Evolutionary conservation across 2,329 filamentous ascomycete species (phyloP), one percentile per base, ranked within the genome.

Genomic region (Penicillium nordicum): DNA sequence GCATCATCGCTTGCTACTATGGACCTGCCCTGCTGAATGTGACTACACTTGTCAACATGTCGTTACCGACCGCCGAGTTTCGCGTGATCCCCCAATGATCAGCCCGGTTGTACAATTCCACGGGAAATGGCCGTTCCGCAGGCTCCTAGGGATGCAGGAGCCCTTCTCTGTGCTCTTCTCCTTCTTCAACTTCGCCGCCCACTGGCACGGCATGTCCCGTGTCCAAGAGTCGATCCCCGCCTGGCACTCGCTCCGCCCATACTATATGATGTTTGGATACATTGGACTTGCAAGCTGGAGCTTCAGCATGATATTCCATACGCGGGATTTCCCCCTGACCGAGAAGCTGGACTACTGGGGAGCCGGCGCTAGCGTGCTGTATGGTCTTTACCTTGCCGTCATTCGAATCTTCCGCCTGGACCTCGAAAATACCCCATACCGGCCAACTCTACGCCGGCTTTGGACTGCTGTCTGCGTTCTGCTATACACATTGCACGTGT

Each of bases 31-130:
- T 59, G 82, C 89, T 70, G 93, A 99, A 83, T 99, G 94, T 85
- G 92, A 99, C 80, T 96, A 99, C 79, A 88, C 90, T 59, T 99
- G 94, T 80, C 94, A 99, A 74, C 93, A 96, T 80, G 88, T 96
- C 72, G 82, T 95, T 58, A 97, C 94, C 55, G 76, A 84, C 65
- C 77, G 78, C 57, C 90, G 93, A 61, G 76, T 92, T 63, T 78
- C 83, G 27, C 79, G 83, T 60, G 82, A 85, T 58, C 83, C 84
- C 34, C 84, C 84, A 0, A 86, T 86, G 78, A 77, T 84, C 60
- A 74, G 85, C 30, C 83, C 86, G 11, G 76, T 97, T 48, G 87
- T 93, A 55, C 94, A 99, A 77, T 99, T 92, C 80, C 92, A 99
- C 78, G 94, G 94, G 32, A 99, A 99, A 83, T 99, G 94, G 94